Conservation (phyloP, 352 stramenopile species). For the Phytopythium cucurbitacearum region DNA sequence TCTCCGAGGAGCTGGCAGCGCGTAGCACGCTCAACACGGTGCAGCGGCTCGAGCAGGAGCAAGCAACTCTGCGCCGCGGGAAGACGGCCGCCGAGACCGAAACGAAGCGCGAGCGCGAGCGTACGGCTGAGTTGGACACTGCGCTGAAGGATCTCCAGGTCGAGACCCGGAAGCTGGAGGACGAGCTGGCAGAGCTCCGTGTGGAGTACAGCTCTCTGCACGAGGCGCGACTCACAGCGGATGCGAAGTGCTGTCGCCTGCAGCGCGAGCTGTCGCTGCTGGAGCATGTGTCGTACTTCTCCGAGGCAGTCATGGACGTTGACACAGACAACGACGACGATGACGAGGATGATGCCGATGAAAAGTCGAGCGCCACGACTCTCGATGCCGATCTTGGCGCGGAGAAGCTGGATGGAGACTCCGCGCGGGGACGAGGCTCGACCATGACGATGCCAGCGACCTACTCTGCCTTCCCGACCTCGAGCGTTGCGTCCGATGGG, state of each 20-base stretch:
- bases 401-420: background rate
- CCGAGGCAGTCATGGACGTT: slow-evolving; percentile 54
- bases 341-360: slow-evolving; percentile 39
- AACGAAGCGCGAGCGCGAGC: slow-evolving; percentile 15
- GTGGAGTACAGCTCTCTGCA: slow-evolving; percentile 44
- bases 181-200: slow-evolving; percentile 28
- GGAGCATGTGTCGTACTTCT: slow-evolving; percentile 73
- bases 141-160: slow-evolving; percentile 32
- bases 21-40: slow-evolving; percentile 36
- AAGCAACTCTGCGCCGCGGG: slow-evolving; percentile 14
- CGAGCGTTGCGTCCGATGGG: slow-evolving; percentile 24
- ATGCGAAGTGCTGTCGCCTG: slow-evolving; percentile 61
- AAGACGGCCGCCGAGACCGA: slow-evolving; percentile 25
- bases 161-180: slow-evolving; percentile 15
- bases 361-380: slow-evolving; percentile 13
- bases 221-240: slow-evolving; percentile 54
- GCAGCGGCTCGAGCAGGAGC: slow-evolving; percentile 43
- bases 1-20: slow-evolving; percentile 28
- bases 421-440: slow-evolving; percentile 12
- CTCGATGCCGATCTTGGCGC: slow-evolving; percentile 5
- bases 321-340: slow-evolving; percentile 71
- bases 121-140: slow-evolving; percentile 22
- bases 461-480: slow-evolving; percentile 33
- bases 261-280: slow-evolving; percentile 73
- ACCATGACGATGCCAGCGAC: slow-evolving; percentile 17